A percentile compares a stretch with the other conserved stretches of the same genome.
phyloP scores from a whole-genome alignment of 345 rosid genomes.

The Psidium friedrichsthalianum region DNA sequence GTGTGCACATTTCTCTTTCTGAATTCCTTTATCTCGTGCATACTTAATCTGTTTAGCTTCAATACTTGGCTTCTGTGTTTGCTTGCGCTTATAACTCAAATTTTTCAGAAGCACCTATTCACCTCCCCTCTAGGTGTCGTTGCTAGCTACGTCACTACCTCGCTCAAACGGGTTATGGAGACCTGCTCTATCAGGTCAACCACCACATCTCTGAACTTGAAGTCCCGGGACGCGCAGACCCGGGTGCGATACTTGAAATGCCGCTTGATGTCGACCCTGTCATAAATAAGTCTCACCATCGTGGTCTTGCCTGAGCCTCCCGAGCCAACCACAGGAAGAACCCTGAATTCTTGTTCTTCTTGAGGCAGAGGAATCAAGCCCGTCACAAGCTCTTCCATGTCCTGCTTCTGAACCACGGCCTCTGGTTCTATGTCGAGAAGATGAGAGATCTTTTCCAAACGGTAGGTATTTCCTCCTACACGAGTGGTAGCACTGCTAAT shows the following conservation, averaged over 20 bases:
- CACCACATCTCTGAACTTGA: conserved; percentile 2
- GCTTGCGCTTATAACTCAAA: too few relatives aligned
- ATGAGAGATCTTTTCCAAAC: not conserved
- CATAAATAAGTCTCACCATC: conserved; percentile 6
- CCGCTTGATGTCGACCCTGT: not conserved
- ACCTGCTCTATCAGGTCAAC: conserved; percentile 3
- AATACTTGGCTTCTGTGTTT: too few relatives aligned
- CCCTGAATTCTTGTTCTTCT: not conserved
- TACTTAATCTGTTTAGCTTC: too few relatives aligned
- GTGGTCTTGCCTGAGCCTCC: conserved; percentile 27
- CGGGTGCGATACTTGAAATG: conserved; percentile 12
- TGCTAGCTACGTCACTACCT: too few relatives aligned
- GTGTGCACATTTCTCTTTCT: too few relatives aligned
- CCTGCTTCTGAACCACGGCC: not conserved
- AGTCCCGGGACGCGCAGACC: conserved; percentile 6
- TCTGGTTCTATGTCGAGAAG: not conserved
- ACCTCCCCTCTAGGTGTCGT: too few relatives aligned
- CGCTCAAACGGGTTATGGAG: not conserved
- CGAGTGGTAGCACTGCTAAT: not conserved
- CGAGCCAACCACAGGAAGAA: conserved; percentile 11
- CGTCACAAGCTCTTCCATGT: not conserved
- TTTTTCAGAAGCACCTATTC: too few relatives aligned
- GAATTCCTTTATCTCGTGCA: too few relatives aligned
- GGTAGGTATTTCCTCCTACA: not conserved
- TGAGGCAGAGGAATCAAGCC: not conserved